Conservation (phyloP, 352 stramenopile genomes). For the Phytophthora idaei region DNA sequence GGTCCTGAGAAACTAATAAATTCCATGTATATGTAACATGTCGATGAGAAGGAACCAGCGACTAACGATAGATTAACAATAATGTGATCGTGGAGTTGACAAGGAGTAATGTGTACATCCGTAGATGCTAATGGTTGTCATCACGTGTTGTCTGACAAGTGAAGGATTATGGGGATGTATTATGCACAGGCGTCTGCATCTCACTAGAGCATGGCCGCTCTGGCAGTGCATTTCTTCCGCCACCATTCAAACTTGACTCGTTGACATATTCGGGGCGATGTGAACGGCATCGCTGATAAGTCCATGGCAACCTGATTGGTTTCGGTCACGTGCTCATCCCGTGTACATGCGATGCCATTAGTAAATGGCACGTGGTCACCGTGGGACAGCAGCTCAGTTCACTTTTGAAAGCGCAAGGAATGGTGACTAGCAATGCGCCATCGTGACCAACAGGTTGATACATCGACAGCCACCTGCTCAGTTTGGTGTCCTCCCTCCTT, state of each 20-base stretch:
- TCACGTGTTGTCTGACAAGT: slow-evolving; percentile 21
- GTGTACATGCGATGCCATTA: slow-evolving; percentile 31
- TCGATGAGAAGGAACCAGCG: neutral
- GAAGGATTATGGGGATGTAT: slow-evolving; percentile 19
- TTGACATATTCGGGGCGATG: slow-evolving; percentile 18
- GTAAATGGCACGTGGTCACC: slow-evolving; percentile 35
- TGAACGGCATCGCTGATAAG: slow-evolving; percentile 13
- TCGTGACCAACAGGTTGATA: slow-evolving; percentile 6
- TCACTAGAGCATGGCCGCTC: slow-evolving; percentile 14
- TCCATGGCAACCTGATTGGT: slow-evolving; percentile 27
- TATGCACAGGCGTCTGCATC: slow-evolving; percentile 23
- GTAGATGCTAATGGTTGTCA: slow-evolving; percentile 15
- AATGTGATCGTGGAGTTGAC: slow-evolving; percentile 5
- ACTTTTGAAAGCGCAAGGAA: slow-evolving; percentile 26
- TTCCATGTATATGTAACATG: neutral
- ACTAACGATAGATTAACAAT: slow-evolving; percentile 18
- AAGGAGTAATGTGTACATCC: neutral
- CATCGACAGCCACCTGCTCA: slow-evolving; percentile 4
- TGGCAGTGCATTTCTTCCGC: slow-evolving; percentile 20
- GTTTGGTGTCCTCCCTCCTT: neutral
- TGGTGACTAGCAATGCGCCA: slow-evolving; percentile 43
- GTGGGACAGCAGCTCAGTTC: slow-evolving; percentile 29
- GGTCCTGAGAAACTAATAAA: too few relatives aligned
- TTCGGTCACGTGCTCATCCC: slow-evolving; percentile 28
- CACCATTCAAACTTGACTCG: slow-evolving; percentile 2